Percentiles rank a stretch among this genome's conserved stretches.
Evolutionary conservation across 306 rosid genomes (phyloP).

Genomic region (Castanea sativa): DNA sequence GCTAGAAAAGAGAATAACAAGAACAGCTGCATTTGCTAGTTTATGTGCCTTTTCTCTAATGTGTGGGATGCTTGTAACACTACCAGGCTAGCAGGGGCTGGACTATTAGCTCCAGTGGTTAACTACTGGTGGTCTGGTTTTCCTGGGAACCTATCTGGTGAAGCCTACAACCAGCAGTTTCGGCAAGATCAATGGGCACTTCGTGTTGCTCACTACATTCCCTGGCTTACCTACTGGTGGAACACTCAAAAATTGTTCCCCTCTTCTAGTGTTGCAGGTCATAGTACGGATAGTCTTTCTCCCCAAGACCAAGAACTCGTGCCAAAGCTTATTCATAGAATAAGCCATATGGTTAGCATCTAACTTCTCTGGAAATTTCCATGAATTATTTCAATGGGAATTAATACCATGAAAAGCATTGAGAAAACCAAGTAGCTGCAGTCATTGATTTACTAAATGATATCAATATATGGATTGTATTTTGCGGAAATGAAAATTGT

Average conservation of each 20-base stretch:
- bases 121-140: slow-evolving; percentile 88
- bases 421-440: neutral
- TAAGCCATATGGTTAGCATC: slow-evolving; percentile 29
- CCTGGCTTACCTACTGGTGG: slow-evolving; percentile 96
- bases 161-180: slow-evolving; percentile 37
- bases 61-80: slow-evolving; percentile 6
- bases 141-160: slow-evolving; percentile 59
- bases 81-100: slow-evolving; percentile 82
- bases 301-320: slow-evolving; percentile 40
- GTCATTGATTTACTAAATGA: neutral
- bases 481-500: neutral
- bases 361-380: neutral
- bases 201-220: slow-evolving; percentile 70
- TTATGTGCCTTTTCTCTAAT: slow-evolving; percentile 4
- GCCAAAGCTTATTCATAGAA: neutral
- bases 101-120: slow-evolving; percentile 58
- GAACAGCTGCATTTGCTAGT: neutral
- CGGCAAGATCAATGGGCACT: slow-evolving; percentile 68
- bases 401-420: neutral
- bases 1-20: neutral
- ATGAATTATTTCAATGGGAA: neutral
- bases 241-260: slow-evolving; percentile 88
- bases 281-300: slow-evolving; percentile 24
- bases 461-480: neutral
- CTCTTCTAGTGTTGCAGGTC: slow-evolving; percentile 19